Evolutionary conservation across 2,329 filamentous ascomycete genomes (phyloP), one percentile per base, ranked within the genome.

Genomic region (Aspergillus candidus): DNA sequence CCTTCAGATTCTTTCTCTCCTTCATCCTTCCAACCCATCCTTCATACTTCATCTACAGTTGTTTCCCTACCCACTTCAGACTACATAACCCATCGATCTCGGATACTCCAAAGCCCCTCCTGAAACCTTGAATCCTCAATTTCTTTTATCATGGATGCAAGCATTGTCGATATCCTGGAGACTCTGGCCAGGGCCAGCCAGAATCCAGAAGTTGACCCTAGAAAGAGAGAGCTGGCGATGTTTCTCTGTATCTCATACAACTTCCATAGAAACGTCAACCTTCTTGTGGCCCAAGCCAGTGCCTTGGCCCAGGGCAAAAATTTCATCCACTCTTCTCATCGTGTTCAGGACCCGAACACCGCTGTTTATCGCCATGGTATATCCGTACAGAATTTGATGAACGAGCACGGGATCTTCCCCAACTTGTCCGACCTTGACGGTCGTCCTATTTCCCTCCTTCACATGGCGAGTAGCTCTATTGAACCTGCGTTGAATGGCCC

Each of bases 221-320:
- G 41, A 8, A 27, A 32, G 18, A 49, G 50, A 17, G 35, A 48
- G 32, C 41, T 43, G 35, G 50, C 52, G 14, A 45, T 46, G 22
- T 52, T 53, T 32, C 48, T 56, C 17, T 17, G 32, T 12, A 39
- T 39, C n/a, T 49, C 47, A 29, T 57, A 49, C 43, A 17, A 32
- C 13, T 32, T 31, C 13, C 53, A 55, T 35, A 38, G 32, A n/a
- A 57, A 53, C 34, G 29, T 35, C 15, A 48, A 38, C 35, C 49
- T 50, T 12, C 53, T 57, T 30, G 49, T 56, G 47, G 55, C 53
- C 27, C 49, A 54, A 32, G 22, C 44, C 11, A 11, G 34, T 39
- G 42, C 46, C 8, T 43, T 45, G 32, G 35, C 33, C 13, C 38
- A 42, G 15, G 46, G 39, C 12, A 30, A 39, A 10, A 32, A 31